Evolutionary conservation across 208 protist species (phyloP), one percentile per base, ranked within the genome.

Genomic region (Acanthamoeba sp.): DNA sequence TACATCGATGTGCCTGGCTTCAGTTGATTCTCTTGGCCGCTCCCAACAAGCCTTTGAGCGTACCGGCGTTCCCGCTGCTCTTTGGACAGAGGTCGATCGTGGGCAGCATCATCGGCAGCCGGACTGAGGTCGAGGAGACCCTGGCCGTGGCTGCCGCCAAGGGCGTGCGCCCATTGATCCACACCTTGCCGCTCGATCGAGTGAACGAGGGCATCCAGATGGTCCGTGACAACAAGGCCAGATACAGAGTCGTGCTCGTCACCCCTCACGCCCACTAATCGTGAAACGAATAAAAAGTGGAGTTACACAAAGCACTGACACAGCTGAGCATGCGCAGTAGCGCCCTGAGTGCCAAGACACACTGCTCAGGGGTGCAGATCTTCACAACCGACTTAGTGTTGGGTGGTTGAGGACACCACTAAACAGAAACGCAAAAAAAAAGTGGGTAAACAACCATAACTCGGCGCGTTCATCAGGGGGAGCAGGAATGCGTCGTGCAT

Each of bases 201-300:
- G 93, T 95, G 20, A 95, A 95, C 55, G 71, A 80, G 32, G 94
- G 57, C 78, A 14, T 95, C 0, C 38, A 66, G n/a, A 45, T 40
- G 22, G 45, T 95, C 59, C 76, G 93, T 36, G 59, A 90, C 40
- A 29, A 29, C 36, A 89, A 69, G 22, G 93, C 59, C 27, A 52
- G 93, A 29, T 95, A 78, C 69, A 52, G 93, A 57, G 64, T 42
- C 3, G 96, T 95, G 55, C 66, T 95, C 73, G 4, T 22, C 69
- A 48, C 69, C 38, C 20, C n/a, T n/a, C 27, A 85, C 55, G 3
- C 10, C 52, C 45, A 48, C n/a, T n/a, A n/a, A n/a, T n/a, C n/a
- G n/a, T n/a, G n/a, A n/a, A n/a, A n/a, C n/a, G n/a, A n/a, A n/a
- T n/a, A n/a, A n/a, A n/a, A n/a, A n/a, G n/a, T n/a, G n/a, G n/a